Evolutionary conservation across 164 flowering plant species (phyloP), one percentile per base, ranked within the genome.

Genomic region (Piper betle): DNA sequence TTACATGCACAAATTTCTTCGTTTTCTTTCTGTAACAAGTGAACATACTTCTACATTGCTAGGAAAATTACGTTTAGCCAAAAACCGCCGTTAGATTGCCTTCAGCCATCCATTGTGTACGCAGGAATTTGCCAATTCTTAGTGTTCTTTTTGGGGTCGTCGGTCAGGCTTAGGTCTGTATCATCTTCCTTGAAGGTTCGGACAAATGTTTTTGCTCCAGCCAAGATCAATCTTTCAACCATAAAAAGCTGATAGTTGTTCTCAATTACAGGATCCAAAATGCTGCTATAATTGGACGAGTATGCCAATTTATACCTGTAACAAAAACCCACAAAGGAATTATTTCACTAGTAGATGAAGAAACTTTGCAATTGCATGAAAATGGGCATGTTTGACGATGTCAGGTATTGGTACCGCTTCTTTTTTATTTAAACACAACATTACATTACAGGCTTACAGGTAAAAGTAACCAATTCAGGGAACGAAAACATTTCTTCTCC

Each of bases 201-300:
- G 59, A 93, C 82, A 62, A 80, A 79, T 33, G 88, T 86, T 72
- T 77, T 90, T 41, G 99, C 97, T 46, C 91, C 87, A 79, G 74
- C 77, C 80, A 90, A 20, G 38, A 93, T 76, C 39, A 90, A 82
- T 74, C 99, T 82, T 68, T 93, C 99, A 52, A 90, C 62, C 91
- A 93, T 93, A 74, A 93, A 93, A 61, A 93, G 66, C 68, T 93
- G 85, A 71, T 93, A 93, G 69, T 93, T 93, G 75, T 93, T 93
- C 77, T 86, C 81, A 55, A 93, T 71, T 66, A 90, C 39, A 3
- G 85, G 89, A 77, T 93, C 96, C 71, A 90, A 71, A 38, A 93
- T 78, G 50, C 62, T 58, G 73, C 96, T 93, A 62, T 77, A 93
- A 73, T 90, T 90, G 40, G 99, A 83, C 8, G 97, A 81, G 67